phyloP scores from a whole-genome alignment of 192 early-diverging fungal species.

The Piromyces sp. region DNA sequence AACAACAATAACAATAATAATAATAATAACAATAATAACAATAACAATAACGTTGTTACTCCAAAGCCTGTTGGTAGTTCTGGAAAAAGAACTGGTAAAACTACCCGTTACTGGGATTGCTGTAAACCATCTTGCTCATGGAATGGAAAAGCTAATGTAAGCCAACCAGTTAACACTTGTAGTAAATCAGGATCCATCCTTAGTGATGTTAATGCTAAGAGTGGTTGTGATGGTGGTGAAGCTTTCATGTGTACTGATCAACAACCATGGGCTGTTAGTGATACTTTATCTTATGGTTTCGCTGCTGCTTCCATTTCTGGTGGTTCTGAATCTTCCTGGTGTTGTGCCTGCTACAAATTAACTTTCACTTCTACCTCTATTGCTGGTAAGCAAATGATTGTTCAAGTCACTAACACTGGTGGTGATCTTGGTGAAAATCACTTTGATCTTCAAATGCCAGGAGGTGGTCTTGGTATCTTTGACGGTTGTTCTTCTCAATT shows the following conservation, averaged over 20 bases:
- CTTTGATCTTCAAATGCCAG: too few species aligned
- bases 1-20: too few species aligned
- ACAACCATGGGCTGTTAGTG: neutral
- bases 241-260: conserved; percentile 3
- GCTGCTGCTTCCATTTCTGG: conserved; percentile 2
- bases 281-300: conserved; percentile 1
- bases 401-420: too few species aligned
- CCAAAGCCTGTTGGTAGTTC: too few species aligned
- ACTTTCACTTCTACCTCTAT: too few species aligned
- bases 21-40: too few species aligned
- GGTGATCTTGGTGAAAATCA: too few species aligned
- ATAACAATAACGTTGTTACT: too few species aligned
- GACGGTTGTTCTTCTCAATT: neutral
- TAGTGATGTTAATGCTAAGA: neutral
- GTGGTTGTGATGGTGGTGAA: conserved; percentile 2
- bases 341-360: too few species aligned
- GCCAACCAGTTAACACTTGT: neutral
- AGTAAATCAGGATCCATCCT: neutral
- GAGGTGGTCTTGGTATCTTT: too few species aligned
- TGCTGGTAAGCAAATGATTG: too few species aligned
- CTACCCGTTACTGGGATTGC: conserved; percentile 5
- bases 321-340: too few species aligned
- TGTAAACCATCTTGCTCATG: conserved; percentile 2
- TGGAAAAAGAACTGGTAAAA: neutral
- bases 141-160: neutral